These are phyloP conservation scores for Saururus chinensis DNA, from an alignment of 164 flowering plant species.

Conservation along the genomic window DNA sequence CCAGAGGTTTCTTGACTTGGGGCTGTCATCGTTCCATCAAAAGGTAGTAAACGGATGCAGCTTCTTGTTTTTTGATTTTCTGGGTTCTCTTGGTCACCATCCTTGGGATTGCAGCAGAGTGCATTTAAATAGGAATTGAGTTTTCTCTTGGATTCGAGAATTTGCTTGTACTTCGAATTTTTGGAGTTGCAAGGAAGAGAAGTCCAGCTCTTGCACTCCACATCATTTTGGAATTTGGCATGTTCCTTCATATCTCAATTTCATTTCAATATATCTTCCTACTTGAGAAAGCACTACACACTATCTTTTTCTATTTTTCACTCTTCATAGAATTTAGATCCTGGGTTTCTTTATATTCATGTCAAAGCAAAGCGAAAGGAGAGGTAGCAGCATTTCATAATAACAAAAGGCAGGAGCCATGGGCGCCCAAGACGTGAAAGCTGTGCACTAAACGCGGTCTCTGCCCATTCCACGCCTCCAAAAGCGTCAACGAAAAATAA, in stretches of 20 bases:
- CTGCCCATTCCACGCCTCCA: conserved; percentile 36
- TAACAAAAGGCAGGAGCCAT: conserved; percentile 1
- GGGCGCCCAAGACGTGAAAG: conserved; percentile 4
- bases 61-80: neutral
- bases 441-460: conserved; percentile 34
- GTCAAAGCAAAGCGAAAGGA: conserved; percentile 2
- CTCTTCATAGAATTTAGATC: neutral
- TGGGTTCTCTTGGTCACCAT: neutral
- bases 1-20: neutral
- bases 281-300: neutral
- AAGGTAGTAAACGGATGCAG: neutral
- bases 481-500: conserved; percentile 38
- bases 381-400: neutral
- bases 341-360: neutral
- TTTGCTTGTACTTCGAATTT: neutral
- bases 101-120: neutral
- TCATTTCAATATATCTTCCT: too few relatives aligned
- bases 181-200: too few relatives aligned
- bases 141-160: neutral
- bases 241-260: too few relatives aligned
- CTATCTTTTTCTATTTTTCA: too few relatives aligned
- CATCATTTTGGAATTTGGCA: neutral
- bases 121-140: neutral
- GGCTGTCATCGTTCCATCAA: neutral
- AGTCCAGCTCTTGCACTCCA: neutral